phyloP scores from a whole-genome alignment of 2,329 filamentous ascomycete genomes.

The Clarireedia homoeocarpa region DNA sequence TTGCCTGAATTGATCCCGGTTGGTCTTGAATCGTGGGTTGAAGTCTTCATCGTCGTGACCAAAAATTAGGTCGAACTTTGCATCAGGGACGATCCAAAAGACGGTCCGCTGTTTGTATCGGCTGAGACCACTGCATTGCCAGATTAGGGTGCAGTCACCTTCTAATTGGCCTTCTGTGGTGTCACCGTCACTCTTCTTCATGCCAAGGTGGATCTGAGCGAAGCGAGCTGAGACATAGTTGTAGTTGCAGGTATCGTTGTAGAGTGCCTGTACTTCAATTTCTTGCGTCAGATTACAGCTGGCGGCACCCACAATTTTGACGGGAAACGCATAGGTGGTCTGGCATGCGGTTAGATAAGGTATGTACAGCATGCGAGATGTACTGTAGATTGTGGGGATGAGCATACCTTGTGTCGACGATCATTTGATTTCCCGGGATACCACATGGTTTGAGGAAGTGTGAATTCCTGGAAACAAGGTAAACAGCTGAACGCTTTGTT shows the following conservation, averaged over 20 bases:
- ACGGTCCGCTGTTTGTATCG: slow-evolving; percentile 6
- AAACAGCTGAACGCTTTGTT: not conserved
- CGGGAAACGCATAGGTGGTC: slow-evolving; percentile 7
- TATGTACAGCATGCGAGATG: not conserved
- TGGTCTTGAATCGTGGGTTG: not conserved
- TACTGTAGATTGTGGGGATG: not conserved
- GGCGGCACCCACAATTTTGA: slow-evolving; percentile 3
- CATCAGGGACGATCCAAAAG: slow-evolving; percentile 6
- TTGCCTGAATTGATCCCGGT: not conserved
- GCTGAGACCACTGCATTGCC: not conserved
- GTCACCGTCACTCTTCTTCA: not conserved
- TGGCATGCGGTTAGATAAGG: not conserved
- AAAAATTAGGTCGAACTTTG: slow-evolving; percentile 2
- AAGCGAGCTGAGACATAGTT: slow-evolving; percentile 5
- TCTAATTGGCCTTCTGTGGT: not conserved
- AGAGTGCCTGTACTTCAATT: slow-evolving; percentile 2
- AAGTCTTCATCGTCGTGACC: slow-evolving; percentile 9
- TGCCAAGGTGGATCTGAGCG: not conserved
- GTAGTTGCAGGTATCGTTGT: slow-evolving; percentile 7
- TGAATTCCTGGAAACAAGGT: not conserved
- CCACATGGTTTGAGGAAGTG: not conserved
- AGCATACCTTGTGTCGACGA: not conserved
- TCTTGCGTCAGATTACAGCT: not conserved
- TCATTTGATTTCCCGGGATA: not conserved
- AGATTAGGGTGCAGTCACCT: slow-evolving; percentile 3